Evolutionary conservation across 2,329 filamentous ascomycete species (phyloP), one percentile per base, ranked within the genome.

Genomic region (Aspergillus ruber): DNA sequence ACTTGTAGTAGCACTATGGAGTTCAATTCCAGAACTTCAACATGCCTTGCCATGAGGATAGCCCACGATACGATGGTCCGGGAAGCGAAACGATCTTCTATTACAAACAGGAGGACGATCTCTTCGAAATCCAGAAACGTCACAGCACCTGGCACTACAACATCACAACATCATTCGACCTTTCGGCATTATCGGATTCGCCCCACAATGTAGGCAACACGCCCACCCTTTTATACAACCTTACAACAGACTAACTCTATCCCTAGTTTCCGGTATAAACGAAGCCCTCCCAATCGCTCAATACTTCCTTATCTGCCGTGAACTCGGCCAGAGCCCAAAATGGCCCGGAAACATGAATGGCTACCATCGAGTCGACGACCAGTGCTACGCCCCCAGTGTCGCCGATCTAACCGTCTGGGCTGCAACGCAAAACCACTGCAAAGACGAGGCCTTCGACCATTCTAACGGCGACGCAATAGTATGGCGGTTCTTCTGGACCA

Each of bases 361-460:
- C 33, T 49, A 43, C 21, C n/a, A 49, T 15, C 17, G 27, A 10
- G 43, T 45, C 8, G 47, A 49, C 4, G 29, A 45, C 33, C 15
- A 39, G 10, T 49, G 43, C 13, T 49, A 29, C 35, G 43, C 47
- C 9, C 38, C 32, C 6, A 23, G 38, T 13, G 29, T 49, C 12
- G 47, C 47, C 4, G 43, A 46, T 17, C 18, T 49, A 15, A 46
- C 29, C 7, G 21, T 49, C 32, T 49, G 43, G 38, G 47, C 47
- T n/a, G 25, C 43, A 4, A 46, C 44, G 4, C 32, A 46, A 4
- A 21, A 46, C 6, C 43, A 40, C 18, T 32, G 29, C 38, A 33
- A 40, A 17, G 25, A 46, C 41, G 47, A 49, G 29, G 44, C 40
- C 10, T 46, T 49, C 39, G 46, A 49, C 23, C 47, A 49, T 17